These are phyloP conservation scores for Oryza australiensis DNA, from an alignment of 176 grass and related monocot species.

Conservation along the genomic window DNA sequence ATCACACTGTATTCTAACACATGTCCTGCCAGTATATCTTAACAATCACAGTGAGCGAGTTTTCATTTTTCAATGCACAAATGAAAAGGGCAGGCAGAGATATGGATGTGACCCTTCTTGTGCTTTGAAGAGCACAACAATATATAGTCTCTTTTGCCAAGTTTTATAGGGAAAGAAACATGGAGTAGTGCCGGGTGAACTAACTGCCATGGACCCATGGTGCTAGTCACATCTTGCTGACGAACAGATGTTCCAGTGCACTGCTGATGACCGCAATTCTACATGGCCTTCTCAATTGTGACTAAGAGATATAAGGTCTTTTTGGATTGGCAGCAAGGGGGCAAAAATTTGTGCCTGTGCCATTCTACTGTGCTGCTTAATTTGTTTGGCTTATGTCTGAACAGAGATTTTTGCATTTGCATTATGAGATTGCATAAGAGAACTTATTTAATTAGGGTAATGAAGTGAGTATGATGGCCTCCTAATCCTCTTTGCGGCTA, in stretches of 20 bases:
- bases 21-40: slow-evolving; percentile 6
- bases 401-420: neutral
- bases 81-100: slow-evolving; percentile 42
- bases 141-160: slow-evolving; percentile 2
- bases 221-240: slow-evolving; percentile 50
- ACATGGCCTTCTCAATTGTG: slow-evolving; percentile 2
- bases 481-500: slow-evolving; percentile 42
- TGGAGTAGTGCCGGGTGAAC: slow-evolving; percentile 51
- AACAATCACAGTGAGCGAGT: slow-evolving; percentile 1
- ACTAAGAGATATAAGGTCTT: slow-evolving; percentile 28
- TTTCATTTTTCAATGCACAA: neutral
- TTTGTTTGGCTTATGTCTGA: neutral
- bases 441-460: slow-evolving; percentile 27
- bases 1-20: slow-evolving; percentile 16
- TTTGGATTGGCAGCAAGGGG: neutral
- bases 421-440: slow-evolving; percentile 19
- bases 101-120: slow-evolving; percentile 40
- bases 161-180: slow-evolving; percentile 49
- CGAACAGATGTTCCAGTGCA: slow-evolving; percentile 9
- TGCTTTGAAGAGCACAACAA: slow-evolving; percentile 58
- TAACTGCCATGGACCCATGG: slow-evolving; percentile 35
- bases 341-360: slow-evolving; percentile 16
- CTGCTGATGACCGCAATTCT: neutral
- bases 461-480: slow-evolving; percentile 17
- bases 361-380: neutral